Base-by-base conservation (phyloP, 257 asterid genomes). In the Plectranthus barbatus region DNA sequence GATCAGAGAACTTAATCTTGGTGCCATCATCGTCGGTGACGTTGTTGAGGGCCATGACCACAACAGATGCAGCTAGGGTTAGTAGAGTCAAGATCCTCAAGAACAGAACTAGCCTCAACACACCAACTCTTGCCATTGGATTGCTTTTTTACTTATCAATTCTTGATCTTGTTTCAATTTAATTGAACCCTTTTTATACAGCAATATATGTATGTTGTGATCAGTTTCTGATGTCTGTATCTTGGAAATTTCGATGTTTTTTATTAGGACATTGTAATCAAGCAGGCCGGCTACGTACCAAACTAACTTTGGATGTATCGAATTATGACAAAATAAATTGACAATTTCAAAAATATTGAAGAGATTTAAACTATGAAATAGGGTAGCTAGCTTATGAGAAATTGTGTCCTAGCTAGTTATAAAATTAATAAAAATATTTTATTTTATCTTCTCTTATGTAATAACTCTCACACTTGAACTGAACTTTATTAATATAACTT, bases 11-110 rank as follows among this genome's bases (percentile, higher is more conserved):
- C 5, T 13, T 37, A 21, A 31, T 21, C 56, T 83, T 74, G 36
- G 72, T 3, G 0, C 80, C 84, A 65, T 69, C 76, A 11, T 34
- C 50, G 20, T 69, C 34, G 10, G 45, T 75, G 68, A 18, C 52
- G 36, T 76, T 81, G 75, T 83, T 81, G 29, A 81, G 71, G 36
- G 33, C 77, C 80, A 81, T 77, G 9, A 86, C 46, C 48, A 74
- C 69, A 26, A 58, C 48, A 5, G 91, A 80, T 20, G 84, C 88
- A 64, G 60, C 81, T 10, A 77, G 72, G 1, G 62, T 48, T 15
- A 74, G 40, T 7, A 86, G 78, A 55, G 79, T 74, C 6, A 83
- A 55, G 11, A 83, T 69, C 72, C 93, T 76, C 44, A 79, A 20
- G 0, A 45, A 40, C 6, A 76, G 47, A 13, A 73, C 50, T 10